Base-by-base conservation (phyloP, 148 eudicot genomes). In the Pharnaceum exiguum region DNA sequence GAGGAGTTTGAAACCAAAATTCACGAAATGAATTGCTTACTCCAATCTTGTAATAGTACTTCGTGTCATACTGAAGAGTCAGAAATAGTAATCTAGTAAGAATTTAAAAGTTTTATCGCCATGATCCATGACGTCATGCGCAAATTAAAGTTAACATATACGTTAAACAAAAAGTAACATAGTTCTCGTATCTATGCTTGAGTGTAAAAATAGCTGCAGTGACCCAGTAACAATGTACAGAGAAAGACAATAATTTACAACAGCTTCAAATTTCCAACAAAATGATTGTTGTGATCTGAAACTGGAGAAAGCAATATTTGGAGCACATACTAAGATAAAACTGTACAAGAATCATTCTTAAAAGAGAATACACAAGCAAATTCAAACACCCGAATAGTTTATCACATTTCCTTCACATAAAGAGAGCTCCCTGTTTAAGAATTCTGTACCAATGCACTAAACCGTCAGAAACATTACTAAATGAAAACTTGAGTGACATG, bases 1-100 rank as follows among this genome's bases (percentile, higher is more conserved):
- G 76, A 54, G 80, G 80, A 35, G 80, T 76, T 46, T 48, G 59
- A 46, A 76, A 71, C 76, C 76, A 76, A 60, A 76, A 71, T 32
- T 61, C 59, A 13, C 80, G 66, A 27, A 60, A 31, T 27, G 60
- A 44, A 7, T 43, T 19, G 8, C 65, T 60, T n/a, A 17, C 38
- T 53, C 74, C 80, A 45, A 72, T 62, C 57, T 59, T 57, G 67
- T 76, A 76, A 19, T 63, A 72, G 57, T 76, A 76, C 37, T 68
- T 63, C 7, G 73, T 62, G 30, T 39, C 23, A 18, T 69, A 60
- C 75, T 75, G 63, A 26, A 71, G 39, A 27, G 40, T 30, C 27
- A 42, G 35, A 27, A 57, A 16, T n/a, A 39, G 28, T 55, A 24
- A 40, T 57, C 49, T 57, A 57, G 49, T 57, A 27, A 55, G 59